phyloP scores from a whole-genome alignment of 177 flowering plant genomes.

The Telopea speciosissima region DNA sequence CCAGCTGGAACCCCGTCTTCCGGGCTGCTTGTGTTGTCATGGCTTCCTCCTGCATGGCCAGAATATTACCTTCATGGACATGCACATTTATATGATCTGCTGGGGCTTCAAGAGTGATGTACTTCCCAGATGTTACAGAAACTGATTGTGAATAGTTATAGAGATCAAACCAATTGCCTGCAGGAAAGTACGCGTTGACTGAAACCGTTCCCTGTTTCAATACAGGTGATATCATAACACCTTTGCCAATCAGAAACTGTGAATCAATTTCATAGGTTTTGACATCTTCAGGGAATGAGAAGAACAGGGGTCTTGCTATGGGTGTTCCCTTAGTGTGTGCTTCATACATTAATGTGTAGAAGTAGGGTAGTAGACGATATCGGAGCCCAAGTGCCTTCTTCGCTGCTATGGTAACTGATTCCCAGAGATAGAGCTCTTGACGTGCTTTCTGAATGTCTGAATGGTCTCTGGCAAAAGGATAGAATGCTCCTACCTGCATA shows the following conservation, averaged over 20 bases:
- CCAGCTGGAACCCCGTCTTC: constrained; percentile 44
- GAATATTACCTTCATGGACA: constrained; percentile 53
- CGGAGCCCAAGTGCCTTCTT: constrained; percentile 68
- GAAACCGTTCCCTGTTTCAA: constrained; percentile 39
- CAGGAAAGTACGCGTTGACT: constrained; percentile 65
- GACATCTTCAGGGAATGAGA: constrained; percentile 58
- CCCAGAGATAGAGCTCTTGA: constrained; percentile 81
- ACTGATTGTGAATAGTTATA: constrained; percentile 43
- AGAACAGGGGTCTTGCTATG: constrained; percentile 78
- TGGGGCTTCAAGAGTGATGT: constrained; percentile 50
- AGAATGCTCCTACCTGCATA: constrained; percentile 75
- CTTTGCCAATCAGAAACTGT: constrained; percentile 68
- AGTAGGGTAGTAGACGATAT: constrained; percentile 63
- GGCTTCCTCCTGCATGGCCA: constrained; percentile 67
- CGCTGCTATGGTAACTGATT: constrained; percentile 70
- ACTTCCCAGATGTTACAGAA: constrained; percentile 27
- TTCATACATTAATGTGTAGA: constrained; percentile 66
- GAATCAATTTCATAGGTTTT: constrained; percentile 48
- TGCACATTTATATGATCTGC: constrained; percentile 59
- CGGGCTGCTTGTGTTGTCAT: constrained; percentile 55
- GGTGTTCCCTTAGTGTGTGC: constrained; percentile 69
- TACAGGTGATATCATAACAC: constrained; percentile 66
- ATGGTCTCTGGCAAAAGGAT: constrained; percentile 83
- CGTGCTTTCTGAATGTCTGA: constrained; percentile 18
- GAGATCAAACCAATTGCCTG: constrained; percentile 71